A percentile compares a stretch with the other conserved stretches of the same genome.
Evolutionary conservation across 495 filamentous ascomycete genomes (phyloP).

Genomic region (Lasiosphaeriaceae sp.): DNA sequence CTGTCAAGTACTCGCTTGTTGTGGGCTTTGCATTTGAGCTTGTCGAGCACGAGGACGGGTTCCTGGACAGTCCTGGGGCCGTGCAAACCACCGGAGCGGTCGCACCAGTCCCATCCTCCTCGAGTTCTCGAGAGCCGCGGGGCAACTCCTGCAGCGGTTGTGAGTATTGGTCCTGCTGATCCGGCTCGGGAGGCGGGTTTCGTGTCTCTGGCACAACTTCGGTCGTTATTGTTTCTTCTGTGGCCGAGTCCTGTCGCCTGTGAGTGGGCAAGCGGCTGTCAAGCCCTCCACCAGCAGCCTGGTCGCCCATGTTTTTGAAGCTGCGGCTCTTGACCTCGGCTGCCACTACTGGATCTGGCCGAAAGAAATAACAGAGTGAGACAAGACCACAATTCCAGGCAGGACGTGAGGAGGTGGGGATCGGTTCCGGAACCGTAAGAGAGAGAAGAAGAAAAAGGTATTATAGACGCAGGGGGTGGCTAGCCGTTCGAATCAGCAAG

Average conservation of each 20-base stretch:
- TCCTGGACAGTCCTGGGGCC: conserved; percentile 33
- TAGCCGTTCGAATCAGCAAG: conserved; percentile 7
- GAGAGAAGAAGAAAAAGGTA: neutral
- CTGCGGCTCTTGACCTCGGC: neutral
- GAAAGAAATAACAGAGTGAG: neutral
- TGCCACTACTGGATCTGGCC: conserved; percentile 3
- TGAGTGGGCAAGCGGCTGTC: conserved; percentile 42
- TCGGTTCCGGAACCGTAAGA: neutral
- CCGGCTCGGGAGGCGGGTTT: conserved; percentile 19
- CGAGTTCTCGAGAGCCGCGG: conserved; percentile 20
- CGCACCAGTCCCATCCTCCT: conserved; percentile 3
- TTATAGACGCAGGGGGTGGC: neutral
- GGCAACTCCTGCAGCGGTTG: conserved; percentile 19
- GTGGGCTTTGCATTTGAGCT: conserved; percentile 13
- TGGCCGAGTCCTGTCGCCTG: conserved; percentile 29
- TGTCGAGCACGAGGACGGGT: conserved; percentile 36
- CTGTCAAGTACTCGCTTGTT: conserved; percentile 20
- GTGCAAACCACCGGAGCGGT: conserved; percentile 9
- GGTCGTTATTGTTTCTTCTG: conserved; percentile 29
- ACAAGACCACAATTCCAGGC: neutral
- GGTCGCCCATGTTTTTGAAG: conserved; percentile 42
- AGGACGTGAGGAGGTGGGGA: conserved; percentile 9
- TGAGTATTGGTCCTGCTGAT: conserved; percentile 10
- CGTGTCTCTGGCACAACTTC: conserved; percentile 25
- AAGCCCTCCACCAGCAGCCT: conserved; percentile 42